Evolutionary conservation across 176 grass and related monocot species (phyloP).

Genomic region (Phoenix roebelenii): DNA sequence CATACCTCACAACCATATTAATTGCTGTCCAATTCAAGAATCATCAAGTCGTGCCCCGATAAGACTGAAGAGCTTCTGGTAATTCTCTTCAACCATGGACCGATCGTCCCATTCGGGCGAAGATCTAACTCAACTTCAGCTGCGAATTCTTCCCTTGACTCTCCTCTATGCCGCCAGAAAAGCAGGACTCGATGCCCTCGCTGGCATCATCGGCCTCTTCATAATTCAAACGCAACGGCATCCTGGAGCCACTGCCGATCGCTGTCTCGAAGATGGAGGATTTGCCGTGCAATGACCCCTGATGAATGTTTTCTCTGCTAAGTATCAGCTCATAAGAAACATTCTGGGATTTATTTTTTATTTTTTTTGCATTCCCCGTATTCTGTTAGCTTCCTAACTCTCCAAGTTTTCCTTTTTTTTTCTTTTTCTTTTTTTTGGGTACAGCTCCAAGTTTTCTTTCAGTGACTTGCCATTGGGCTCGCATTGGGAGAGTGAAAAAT

Average conservation of each 20-base stretch:
- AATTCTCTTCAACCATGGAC: slow-evolving; percentile 31
- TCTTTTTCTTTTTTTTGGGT: too few species aligned
- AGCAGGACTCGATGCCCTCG: neutral
- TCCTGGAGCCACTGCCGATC: neutral
- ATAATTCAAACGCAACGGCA: slow-evolving; percentile 25
- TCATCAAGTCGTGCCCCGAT: slow-evolving; percentile 17
- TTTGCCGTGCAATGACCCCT: slow-evolving; percentile 16
- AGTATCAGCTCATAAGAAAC: too few species aligned
- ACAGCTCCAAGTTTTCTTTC: too few species aligned
- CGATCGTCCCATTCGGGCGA: too few species aligned
- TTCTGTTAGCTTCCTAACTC: too few species aligned
- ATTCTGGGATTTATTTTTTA: too few species aligned
- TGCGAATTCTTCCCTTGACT: neutral
- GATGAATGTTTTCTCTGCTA: too few species aligned
- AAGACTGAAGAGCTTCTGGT: slow-evolving; percentile 43
- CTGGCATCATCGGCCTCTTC: slow-evolving; percentile 8
- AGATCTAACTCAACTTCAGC: neutral
- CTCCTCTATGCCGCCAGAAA: neutral
- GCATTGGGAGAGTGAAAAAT: too few species aligned
- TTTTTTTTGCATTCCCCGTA: too few species aligned
- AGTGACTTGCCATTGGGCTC: too few species aligned
- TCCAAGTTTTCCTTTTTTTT: too few species aligned
- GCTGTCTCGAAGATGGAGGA: slow-evolving; percentile 35
- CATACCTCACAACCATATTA: slow-evolving; percentile 21
- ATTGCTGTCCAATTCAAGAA: slow-evolving; percentile 26